Conservation (phyloP, 139 green algal genomes). For the Chlamydomonas sphaeroides region DNA sequence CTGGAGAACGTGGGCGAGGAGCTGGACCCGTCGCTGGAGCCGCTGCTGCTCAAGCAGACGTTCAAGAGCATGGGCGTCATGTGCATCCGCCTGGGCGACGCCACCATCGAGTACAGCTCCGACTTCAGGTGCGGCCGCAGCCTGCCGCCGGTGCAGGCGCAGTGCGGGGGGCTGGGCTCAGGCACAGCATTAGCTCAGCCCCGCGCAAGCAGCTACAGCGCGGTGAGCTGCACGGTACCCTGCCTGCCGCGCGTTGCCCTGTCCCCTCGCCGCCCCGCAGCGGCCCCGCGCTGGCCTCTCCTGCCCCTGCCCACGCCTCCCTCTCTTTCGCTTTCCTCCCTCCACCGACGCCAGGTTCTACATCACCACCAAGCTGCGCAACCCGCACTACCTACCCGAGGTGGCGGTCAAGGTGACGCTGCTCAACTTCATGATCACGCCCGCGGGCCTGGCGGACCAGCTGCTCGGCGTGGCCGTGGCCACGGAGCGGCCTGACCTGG, state of each 20-base stretch:
- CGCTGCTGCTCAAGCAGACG: slow-evolving; percentile 80
- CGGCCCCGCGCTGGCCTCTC: too few relatives aligned
- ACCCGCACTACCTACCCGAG: slow-evolving; percentile 75
- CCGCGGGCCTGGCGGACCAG: slow-evolving; percentile 74
- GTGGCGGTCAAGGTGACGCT: slow-evolving; percentile 80
- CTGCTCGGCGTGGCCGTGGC: slow-evolving; percentile 82
- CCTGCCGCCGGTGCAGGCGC: too few relatives aligned
- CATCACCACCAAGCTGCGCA: slow-evolving; percentile 77
- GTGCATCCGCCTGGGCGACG: slow-evolving; percentile 76
- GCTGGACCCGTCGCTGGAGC: slow-evolving; percentile 80
- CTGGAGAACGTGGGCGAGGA: slow-evolving; percentile 80
- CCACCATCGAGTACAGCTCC: slow-evolving; percentile 72
- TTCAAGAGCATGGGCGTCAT: slow-evolving; percentile 73
- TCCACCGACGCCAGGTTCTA: slow-evolving; percentile 67
- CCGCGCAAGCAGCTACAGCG: too few relatives aligned
- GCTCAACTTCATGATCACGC: slow-evolving; percentile 89
- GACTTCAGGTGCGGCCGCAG: slow-evolving; percentile 71
- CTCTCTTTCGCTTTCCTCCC: background rate
- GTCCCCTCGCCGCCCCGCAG: too few relatives aligned
- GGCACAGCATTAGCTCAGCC: too few relatives aligned
- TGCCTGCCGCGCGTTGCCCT: too few relatives aligned
- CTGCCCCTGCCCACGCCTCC: too few relatives aligned
- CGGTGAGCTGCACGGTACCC: too few relatives aligned
- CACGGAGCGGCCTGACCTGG: slow-evolving; percentile 80
- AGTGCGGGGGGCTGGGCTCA: too few relatives aligned